Percentiles rank a stretch among this genome's conserved stretches.
phyloP scores from a whole-genome alignment of 2,329 filamentous ascomycete species.

The Cladobotryum protrusum region DNA sequence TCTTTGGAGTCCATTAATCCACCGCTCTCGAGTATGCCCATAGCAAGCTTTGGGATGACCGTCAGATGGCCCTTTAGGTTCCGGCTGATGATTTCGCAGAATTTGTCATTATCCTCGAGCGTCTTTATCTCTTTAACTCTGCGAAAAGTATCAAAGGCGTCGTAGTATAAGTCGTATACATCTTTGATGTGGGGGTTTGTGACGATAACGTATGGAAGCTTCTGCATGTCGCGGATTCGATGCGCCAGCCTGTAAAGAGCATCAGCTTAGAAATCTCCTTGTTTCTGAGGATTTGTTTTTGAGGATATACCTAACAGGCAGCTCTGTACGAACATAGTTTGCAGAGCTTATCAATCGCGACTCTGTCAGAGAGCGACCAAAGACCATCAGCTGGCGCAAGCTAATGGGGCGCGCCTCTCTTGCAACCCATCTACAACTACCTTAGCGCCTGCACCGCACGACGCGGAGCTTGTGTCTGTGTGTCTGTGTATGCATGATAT shows the following conservation, averaged over 20 bases:
- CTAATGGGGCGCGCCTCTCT: constrained; percentile 93
- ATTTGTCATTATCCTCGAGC: constrained; percentile 80
- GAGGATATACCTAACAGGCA: constrained; percentile 34
- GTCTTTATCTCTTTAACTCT: constrained; percentile 77
- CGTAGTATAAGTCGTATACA: constrained; percentile 95
- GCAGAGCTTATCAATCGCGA: constrained; percentile 84
- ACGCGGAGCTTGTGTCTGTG: neutral
- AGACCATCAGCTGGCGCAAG: constrained; percentile 92
- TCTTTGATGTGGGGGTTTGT: constrained; percentile 91
- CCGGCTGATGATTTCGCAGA: constrained; percentile 73
- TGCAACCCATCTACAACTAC: constrained; percentile 70
- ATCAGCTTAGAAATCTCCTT: neutral
- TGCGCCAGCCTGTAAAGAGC: constrained; percentile 65
- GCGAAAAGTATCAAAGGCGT: constrained; percentile 88
- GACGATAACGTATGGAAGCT: constrained; percentile 88
- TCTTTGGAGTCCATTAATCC: constrained; percentile 73
- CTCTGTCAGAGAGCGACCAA: constrained; percentile 89
- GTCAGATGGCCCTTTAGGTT: constrained; percentile 83
- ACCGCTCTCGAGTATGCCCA: constrained; percentile 87
- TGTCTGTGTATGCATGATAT: neutral
- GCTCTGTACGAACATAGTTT: constrained; percentile 93
- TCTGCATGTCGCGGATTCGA: constrained; percentile 94
- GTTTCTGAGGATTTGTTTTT: neutral
- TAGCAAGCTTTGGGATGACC: constrained; percentile 89
- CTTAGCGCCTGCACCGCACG: constrained; percentile 7